Percentiles rank a stretch among this genome's conserved stretches.
These are phyloP conservation scores for Daldinia bambusicola DNA, from an alignment of 495 filamentous ascomycete genomes.

Conservation along the genomic window DNA sequence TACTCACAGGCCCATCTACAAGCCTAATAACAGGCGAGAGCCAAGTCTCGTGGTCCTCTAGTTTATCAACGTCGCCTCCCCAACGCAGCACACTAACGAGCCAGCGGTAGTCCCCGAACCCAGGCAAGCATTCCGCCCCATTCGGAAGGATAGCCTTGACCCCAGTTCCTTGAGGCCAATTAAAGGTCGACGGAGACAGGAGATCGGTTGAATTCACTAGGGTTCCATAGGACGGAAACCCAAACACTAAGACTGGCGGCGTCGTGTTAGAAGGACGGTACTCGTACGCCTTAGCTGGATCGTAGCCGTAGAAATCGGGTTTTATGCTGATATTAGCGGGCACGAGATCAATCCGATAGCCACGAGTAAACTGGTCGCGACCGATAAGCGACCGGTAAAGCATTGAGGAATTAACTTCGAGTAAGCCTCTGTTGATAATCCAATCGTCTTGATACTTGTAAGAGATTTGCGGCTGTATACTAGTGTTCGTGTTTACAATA, in stretches of 20 bases:
- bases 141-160: constrained; percentile 16
- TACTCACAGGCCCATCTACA: constrained; percentile 27
- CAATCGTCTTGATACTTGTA: constrained; percentile 29
- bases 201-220: constrained; percentile 27
- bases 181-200: constrained; percentile 33
- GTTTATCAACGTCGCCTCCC: constrained; percentile 27
- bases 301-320: constrained; percentile 41
- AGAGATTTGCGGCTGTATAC: constrained; percentile 17
- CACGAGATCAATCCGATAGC: constrained; percentile 38
- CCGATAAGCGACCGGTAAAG: constrained; percentile 26
- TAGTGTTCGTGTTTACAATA: constrained; percentile 27
- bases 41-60: constrained; percentile 45
- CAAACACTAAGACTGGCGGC: constrained; percentile 23
- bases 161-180: constrained; percentile 29
- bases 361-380: constrained; percentile 35
- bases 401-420: constrained; percentile 30
- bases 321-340: constrained; percentile 39
- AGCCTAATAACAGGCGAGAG: constrained; percentile 38
- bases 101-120: constrained; percentile 39
- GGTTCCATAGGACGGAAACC: constrained; percentile 32
- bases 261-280: constrained; percentile 25
- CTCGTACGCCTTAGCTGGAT: constrained; percentile 19
- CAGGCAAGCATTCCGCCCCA: constrained; percentile 27
- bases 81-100: constrained; percentile 40
- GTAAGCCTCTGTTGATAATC: constrained; percentile 29